Conservation (phyloP, 2,329 filamentous ascomycete genomes). For the Leptodontidium sp. region DNA sequence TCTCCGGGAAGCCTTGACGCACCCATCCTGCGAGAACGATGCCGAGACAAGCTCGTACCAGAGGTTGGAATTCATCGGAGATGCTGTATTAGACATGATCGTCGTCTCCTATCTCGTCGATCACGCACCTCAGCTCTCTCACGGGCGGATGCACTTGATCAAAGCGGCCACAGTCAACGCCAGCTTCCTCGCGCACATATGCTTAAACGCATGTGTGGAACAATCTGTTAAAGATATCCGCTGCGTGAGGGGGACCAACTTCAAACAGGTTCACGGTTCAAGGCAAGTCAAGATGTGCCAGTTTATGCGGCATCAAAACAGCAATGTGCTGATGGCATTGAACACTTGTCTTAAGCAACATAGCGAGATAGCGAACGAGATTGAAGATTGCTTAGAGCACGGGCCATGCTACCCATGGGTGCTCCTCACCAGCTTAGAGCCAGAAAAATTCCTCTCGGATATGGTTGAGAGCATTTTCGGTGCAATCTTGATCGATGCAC, state of each 20-base stretch:
- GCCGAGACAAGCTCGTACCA: constrained; percentile 60
- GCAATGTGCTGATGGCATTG: background rate
- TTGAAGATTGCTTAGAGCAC: constrained; percentile 59
- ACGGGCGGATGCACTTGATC: constrained; percentile 74
- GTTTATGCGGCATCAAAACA: background rate
- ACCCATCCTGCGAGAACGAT: constrained; percentile 65
- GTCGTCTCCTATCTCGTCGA: constrained; percentile 66
- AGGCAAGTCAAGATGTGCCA: background rate
- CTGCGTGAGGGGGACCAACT: constrained; percentile 40
- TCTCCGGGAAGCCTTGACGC: constrained; percentile 82
- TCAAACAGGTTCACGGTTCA: background rate
- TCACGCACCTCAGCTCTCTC: constrained; percentile 52
- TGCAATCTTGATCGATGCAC: constrained; percentile 84
- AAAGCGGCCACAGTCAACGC: constrained; percentile 81
- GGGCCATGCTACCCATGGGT: constrained; percentile 78
- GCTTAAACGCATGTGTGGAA: constrained; percentile 69
- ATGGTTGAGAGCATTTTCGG: constrained; percentile 83
- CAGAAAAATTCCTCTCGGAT: constrained; percentile 83
- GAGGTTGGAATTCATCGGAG: constrained; percentile 87
- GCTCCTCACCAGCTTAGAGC: constrained; percentile 67
- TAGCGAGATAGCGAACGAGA: constrained; percentile 44
- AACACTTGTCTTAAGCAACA: background rate
- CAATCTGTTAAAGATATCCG: constrained; percentile 69
- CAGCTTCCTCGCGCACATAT: constrained; percentile 79
- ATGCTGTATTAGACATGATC: constrained; percentile 82